Conservation (phyloP, 2,329 filamentous ascomycete species). For the Eutypella sp. region DNA sequence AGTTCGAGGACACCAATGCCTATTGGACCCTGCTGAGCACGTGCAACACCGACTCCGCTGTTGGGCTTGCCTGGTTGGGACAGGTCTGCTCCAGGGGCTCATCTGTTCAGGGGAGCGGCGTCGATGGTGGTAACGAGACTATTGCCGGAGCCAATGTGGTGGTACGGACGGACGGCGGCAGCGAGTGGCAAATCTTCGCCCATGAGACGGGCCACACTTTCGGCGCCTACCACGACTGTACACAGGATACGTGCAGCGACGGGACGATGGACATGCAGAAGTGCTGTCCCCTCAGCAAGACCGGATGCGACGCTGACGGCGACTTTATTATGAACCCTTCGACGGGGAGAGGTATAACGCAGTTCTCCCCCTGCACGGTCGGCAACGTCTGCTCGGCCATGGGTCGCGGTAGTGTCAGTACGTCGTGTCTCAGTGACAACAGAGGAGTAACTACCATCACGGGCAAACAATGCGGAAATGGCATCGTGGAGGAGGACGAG, state of each 20-base stretch:
- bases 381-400: conserved; percentile 93
- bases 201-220: conserved; percentile 95
- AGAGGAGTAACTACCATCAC: conserved; percentile 75
- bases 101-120: conserved; percentile 42
- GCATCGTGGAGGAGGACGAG: conserved; percentile 90
- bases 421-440: conserved; percentile 78
- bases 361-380: conserved; percentile 83
- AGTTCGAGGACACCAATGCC: conserved; percentile 72
- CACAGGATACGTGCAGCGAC: conserved; percentile 58
- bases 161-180: conserved; percentile 62
- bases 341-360: conserved; percentile 64
- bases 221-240: conserved; percentile 93
- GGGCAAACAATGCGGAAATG: conserved; percentile 87
- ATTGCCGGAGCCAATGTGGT: conserved; percentile 88
- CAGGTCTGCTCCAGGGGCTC: conserved; percentile 69
- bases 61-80: conserved; percentile 89
- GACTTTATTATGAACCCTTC: conserved; percentile 95
- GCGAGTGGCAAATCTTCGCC: conserved; percentile 93
- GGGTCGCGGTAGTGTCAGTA: conserved; percentile 69
- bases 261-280: conserved; percentile 46
- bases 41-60: conserved; percentile 76
- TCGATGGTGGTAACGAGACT: conserved; percentile 56
- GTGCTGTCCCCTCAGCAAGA: conserved; percentile 73
- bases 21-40: conserved; percentile 89
- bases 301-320: conserved; percentile 69